A percentile compares a stretch with the other conserved stretches of the same genome.
Evolutionary conservation across 306 rosid species (phyloP).

Genomic region (Hippophae rhamnoides): DNA sequence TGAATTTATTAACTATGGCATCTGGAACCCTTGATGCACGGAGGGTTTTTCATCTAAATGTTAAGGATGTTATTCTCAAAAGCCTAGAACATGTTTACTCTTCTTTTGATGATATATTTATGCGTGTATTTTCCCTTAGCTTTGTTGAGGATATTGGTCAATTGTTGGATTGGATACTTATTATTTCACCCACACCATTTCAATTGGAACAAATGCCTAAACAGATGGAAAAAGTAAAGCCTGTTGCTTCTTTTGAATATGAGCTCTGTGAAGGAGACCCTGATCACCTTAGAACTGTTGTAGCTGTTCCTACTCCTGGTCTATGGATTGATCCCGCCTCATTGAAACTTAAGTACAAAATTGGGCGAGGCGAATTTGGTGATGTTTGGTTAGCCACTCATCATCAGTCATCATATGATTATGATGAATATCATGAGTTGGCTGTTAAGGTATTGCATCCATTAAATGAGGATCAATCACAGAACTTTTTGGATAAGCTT

Average conservation of each 20-base stretch:
- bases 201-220: slow-evolving; percentile 35
- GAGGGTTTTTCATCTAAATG: not conserved
- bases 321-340: slow-evolving; percentile 70
- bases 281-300: slow-evolving; percentile 37
- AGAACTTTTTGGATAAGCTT: slow-evolving; percentile 36
- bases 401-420: slow-evolving; percentile 75
- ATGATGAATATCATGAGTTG: slow-evolving; percentile 68
- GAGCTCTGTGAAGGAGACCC: slow-evolving; percentile 53
- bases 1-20: not conserved
- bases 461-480: slow-evolving; percentile 43
- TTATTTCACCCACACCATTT: not conserved
- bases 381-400: slow-evolving; percentile 81
- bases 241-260: slow-evolving; percentile 40
- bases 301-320: slow-evolving; percentile 27
- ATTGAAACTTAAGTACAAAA: slow-evolving; percentile 65
- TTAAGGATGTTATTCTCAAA: not conserved
- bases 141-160: not conserved
- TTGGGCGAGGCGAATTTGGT: slow-evolving; percentile 78
- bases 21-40: not conserved
- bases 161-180: not conserved
- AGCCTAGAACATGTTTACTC: not conserved
- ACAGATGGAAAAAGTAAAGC: slow-evolving; percentile 31
- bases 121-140: not conserved
- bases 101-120: not conserved
- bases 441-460: slow-evolving; percentile 67